Conservation (phyloP, 192 early-diverging fungal species). For the Backusella liffmaniae region DNA sequence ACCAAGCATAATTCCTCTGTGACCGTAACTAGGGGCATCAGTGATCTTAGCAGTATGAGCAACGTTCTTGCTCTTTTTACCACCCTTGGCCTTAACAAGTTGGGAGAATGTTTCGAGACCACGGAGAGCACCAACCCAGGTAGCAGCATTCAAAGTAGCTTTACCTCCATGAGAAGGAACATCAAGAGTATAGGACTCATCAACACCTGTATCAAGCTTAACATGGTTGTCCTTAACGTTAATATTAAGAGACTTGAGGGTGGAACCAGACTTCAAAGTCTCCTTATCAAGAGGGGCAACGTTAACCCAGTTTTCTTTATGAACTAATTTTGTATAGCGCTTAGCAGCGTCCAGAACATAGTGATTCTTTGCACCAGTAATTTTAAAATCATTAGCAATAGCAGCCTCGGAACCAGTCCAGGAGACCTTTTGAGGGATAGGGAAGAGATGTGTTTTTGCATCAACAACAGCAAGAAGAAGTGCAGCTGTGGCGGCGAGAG, state of each 20-base stretch:
- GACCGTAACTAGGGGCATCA: conserved; percentile 62
- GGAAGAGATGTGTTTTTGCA: conserved; percentile 28
- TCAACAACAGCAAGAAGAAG: conserved; percentile 6
- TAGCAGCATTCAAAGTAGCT: conserved; percentile 56
- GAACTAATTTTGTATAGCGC: neutral
- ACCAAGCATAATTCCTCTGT: conserved; percentile 69
- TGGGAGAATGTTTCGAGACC: conserved; percentile 74
- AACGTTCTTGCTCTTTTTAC: conserved; percentile 34
- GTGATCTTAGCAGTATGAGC: conserved; percentile 55
- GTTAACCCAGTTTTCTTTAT: neutral
- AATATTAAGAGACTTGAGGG: conserved; percentile 35
- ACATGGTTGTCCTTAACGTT: conserved; percentile 44
- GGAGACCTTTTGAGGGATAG: conserved; percentile 20
- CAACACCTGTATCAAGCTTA: conserved; percentile 54
- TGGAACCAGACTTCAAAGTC: neutral
- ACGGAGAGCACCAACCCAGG: conserved; percentile 68
- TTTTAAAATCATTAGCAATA: conserved; percentile 18
- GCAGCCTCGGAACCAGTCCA: conserved; percentile 23
- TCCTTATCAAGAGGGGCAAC: neutral
- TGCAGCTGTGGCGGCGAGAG: neutral
- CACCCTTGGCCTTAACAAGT: conserved; percentile 40
- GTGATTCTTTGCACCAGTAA: conserved; percentile 13
- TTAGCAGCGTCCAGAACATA: conserved; percentile 9
- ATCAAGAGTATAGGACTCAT: conserved; percentile 71
- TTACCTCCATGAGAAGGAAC: conserved; percentile 48